phyloP scores from a whole-genome alignment of 202 grass and related monocot genomes.

The Setaria italica region DNA sequence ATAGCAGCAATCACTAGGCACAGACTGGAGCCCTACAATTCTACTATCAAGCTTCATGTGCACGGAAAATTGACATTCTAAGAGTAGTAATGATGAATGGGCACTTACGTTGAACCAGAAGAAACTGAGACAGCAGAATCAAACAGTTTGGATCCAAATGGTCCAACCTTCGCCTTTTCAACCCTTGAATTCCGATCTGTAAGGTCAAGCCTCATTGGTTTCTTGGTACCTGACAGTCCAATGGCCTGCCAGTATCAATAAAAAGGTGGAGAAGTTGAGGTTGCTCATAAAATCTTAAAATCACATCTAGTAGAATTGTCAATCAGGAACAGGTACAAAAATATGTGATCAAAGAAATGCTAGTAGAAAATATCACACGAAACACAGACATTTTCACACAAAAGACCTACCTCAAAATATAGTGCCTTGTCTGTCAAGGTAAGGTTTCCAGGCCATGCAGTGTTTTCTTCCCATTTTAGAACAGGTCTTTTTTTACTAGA shows the following conservation, averaged over 20 bases:
- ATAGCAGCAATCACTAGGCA: constrained; percentile 24
- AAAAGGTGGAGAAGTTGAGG: constrained; percentile 50
- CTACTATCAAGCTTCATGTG: constrained; percentile 29
- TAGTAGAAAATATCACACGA: background rate
- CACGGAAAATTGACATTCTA: constrained; percentile 30
- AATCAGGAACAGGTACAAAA: constrained; percentile 35
- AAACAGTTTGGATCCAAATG: constrained; percentile 87
- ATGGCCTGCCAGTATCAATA: constrained; percentile 91
- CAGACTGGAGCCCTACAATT: background rate
- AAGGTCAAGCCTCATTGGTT: constrained; percentile 83
- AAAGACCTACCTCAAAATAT: constrained; percentile 89
- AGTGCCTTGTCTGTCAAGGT: constrained; percentile 89
- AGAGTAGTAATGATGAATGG: constrained; percentile 21
- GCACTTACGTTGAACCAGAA: constrained; percentile 77
- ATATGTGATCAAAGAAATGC: constrained; percentile 6
- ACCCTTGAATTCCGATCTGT: constrained; percentile 65
- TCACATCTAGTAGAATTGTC: constrained; percentile 30
- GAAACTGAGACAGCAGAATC: constrained; percentile 93
- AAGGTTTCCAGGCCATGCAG: constrained; percentile 92
- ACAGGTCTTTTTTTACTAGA: constrained; percentile 95
- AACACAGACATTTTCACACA: constrained; percentile 40
- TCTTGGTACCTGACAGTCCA: constrained; percentile 92
- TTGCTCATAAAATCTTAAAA: constrained; percentile 45
- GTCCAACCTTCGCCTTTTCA: constrained; percentile 90
- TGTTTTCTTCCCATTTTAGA: constrained; percentile 96